Conservation (phyloP, 805 yeast genomes). For the Cyberlindnera nakhonratchasimensis region DNA sequence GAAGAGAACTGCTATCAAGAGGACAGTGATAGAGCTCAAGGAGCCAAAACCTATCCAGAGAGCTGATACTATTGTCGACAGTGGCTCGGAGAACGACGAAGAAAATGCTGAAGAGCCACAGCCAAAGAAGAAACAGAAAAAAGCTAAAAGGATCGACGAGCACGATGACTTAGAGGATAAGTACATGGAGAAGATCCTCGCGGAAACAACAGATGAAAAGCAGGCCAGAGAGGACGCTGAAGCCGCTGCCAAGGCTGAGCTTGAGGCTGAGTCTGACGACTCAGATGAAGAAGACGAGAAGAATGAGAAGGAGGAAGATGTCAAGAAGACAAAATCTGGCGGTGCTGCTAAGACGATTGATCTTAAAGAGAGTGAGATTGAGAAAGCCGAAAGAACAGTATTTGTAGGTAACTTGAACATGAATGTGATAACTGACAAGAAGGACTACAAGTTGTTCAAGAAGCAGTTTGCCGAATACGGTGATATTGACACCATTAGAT, state of each 20-base stretch:
- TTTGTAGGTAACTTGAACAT: slow-evolving; percentile 85
- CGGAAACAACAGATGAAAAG: slow-evolving; percentile 31
- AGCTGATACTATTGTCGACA: slow-evolving; percentile 20
- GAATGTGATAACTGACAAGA: slow-evolving; percentile 60
- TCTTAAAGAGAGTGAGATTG: slow-evolving; percentile 67
- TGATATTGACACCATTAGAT: slow-evolving; percentile 69
- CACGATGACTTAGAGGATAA: slow-evolving; percentile 49
- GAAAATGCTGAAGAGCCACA: slow-evolving; percentile 26
- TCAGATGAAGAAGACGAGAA: slow-evolving; percentile 28
- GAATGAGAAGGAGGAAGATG: slow-evolving; percentile 25
- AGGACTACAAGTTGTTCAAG: slow-evolving; percentile 60
- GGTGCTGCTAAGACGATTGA: slow-evolving; percentile 42
- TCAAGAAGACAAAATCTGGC: slow-evolving; percentile 16
- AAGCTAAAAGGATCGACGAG: slow-evolving; percentile 20
- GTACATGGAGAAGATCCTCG: slow-evolving; percentile 49
- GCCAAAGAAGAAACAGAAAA: slow-evolving; percentile 24
- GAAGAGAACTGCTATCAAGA: slow-evolving; percentile 32
- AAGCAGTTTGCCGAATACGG: slow-evolving; percentile 44
- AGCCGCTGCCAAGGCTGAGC: slow-evolving; percentile 30
- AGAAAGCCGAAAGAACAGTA: slow-evolving; percentile 78
- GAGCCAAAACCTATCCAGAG: slow-evolving; percentile 16
- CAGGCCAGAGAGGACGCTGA: slow-evolving; percentile 18
- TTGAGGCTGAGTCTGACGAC: slow-evolving; percentile 23
- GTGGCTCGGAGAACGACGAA: slow-evolving; percentile 23
- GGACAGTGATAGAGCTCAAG: slow-evolving; percentile 32